Conservation (phyloP, 2,329 filamentous ascomycete species). For the Colletotrichum gigasporum region DNA sequence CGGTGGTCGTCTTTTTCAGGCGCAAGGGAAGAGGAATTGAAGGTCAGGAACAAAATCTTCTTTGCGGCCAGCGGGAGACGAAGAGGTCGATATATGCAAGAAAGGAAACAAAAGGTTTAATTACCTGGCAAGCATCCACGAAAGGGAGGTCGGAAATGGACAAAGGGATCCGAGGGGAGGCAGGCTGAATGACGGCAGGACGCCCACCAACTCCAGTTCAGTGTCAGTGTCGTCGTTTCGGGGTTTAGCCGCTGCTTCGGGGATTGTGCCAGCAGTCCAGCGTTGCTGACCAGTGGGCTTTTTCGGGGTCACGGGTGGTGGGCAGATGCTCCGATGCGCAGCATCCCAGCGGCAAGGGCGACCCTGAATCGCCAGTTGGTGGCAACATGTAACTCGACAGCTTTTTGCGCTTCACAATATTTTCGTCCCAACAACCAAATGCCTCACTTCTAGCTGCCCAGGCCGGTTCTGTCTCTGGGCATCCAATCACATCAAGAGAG, state of each 20-base stretch:
- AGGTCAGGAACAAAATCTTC: conserved; percentile 5
- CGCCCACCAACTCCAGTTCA: no score
- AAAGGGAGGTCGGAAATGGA: conserved; percentile 5
- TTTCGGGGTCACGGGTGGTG: background rate
- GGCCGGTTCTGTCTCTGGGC: no score
- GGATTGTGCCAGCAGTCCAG: conserved; percentile 5
- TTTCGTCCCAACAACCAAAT: no score
- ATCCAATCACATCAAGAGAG: no score
- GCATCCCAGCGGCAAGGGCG: no score
- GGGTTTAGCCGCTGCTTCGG: conserved; percentile 25
- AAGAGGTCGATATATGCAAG: background rate
- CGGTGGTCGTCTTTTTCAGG: conserved; percentile 3
- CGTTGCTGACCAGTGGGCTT: background rate
- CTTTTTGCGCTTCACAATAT: no score
- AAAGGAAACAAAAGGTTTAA: conserved; percentile 1
- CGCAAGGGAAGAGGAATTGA: background rate
- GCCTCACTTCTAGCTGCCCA: no score
- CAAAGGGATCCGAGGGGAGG: conserved; percentile 7
- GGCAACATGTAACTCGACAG: no score
- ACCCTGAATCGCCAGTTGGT: no score
- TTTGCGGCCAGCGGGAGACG: background rate
- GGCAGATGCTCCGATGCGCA: background rate
- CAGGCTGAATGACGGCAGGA: conserved; percentile 24
- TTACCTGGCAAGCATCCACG: conserved; percentile 22
- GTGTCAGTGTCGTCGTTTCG: conserved; percentile 18